These are phyloP conservation scores for Claviceps pazoutovae DNA, from an alignment of 2,329 filamentous ascomycete genomes.

Conservation along the genomic window DNA sequence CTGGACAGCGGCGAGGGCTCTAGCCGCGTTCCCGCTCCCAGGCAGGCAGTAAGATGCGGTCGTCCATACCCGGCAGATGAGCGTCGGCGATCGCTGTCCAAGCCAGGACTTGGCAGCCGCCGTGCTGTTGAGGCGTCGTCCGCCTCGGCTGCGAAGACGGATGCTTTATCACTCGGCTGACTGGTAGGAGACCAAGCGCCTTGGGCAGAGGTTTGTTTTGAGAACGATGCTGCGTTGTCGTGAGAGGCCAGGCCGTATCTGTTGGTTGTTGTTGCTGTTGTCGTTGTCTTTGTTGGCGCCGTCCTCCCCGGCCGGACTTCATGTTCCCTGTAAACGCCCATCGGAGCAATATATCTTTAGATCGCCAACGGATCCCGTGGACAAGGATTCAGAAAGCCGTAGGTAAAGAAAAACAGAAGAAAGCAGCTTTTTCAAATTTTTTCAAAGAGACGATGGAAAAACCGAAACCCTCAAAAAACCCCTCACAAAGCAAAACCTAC, in stretches of 20 bases:
- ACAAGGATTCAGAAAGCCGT: too few species aligned
- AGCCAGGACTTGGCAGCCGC: conserved; percentile 12
- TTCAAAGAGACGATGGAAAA: not conserved
- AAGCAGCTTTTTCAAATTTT: not conserved
- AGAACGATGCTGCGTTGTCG: not conserved
- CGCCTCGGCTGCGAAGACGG: not conserved
- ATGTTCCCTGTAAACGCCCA: not conserved
- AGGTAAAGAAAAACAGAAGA: not conserved
- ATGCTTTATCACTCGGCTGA: not conserved
- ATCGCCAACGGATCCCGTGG: too few species aligned
- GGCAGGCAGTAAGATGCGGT: not conserved
- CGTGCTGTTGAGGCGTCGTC: conserved; percentile 4
- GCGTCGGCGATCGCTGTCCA: conserved; percentile 5
- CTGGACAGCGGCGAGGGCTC: conserved; percentile 11
- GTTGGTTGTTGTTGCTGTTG: not conserved
- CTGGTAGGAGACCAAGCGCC: not conserved
- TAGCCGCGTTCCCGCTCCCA: not conserved
- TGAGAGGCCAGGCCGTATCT: not conserved
- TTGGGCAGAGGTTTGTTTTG: not conserved
- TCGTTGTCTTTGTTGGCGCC: not conserved
- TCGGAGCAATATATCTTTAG: not conserved
- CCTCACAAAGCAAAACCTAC: not conserved
- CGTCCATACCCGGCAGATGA: conserved; percentile 6
- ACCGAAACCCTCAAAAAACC: not conserved
- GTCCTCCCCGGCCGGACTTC: not conserved